Percentiles rank a stretch among this genome's conserved stretches.
These are phyloP conservation scores for Eucalyptus curtisii DNA, from an alignment of 345 rosid genomes.

Conservation along the genomic window DNA sequence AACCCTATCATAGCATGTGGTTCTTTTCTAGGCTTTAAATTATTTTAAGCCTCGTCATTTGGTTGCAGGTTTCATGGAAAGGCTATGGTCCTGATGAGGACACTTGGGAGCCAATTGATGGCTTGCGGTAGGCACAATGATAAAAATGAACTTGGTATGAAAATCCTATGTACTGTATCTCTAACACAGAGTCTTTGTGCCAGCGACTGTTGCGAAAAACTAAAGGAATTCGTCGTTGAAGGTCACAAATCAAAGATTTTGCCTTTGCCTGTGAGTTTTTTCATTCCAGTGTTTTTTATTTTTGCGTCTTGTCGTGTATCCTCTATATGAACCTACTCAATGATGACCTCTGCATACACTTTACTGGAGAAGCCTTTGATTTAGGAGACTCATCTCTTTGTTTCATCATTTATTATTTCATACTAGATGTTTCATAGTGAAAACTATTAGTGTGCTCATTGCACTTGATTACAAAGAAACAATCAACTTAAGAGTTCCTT, in stretches of 20 bases:
- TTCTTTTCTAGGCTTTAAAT: not conserved
- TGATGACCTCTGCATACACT: not conserved
- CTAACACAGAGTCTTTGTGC: not conserved
- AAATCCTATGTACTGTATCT: not conserved
- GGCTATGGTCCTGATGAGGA: slow-evolving; percentile 40
- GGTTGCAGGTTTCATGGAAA: slow-evolving; percentile 51
- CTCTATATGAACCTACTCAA: not conserved
- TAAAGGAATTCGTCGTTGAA: slow-evolving; percentile 32
- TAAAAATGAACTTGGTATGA: not conserved
- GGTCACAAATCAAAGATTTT: slow-evolving; percentile 35
- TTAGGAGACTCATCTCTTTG: not conserved
- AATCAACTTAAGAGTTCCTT: not conserved
- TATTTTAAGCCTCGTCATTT: not conserved
- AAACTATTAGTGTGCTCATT: not conserved
- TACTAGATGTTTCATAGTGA: not conserved
- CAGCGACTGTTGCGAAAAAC: slow-evolving; percentile 30
- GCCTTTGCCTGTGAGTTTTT: slow-evolving; percentile 48
- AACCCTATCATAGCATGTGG: not conserved
- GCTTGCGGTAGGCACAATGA: slow-evolving; percentile 28
- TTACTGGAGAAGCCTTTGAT: not conserved
- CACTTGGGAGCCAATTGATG: slow-evolving; percentile 58
- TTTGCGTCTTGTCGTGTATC: not conserved
- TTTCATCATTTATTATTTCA: not conserved
- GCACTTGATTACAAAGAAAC: not conserved
- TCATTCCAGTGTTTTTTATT: not conserved